Conservation (phyloP, 1,139 yeast species). For the Suhomyces wounanorum region DNA sequence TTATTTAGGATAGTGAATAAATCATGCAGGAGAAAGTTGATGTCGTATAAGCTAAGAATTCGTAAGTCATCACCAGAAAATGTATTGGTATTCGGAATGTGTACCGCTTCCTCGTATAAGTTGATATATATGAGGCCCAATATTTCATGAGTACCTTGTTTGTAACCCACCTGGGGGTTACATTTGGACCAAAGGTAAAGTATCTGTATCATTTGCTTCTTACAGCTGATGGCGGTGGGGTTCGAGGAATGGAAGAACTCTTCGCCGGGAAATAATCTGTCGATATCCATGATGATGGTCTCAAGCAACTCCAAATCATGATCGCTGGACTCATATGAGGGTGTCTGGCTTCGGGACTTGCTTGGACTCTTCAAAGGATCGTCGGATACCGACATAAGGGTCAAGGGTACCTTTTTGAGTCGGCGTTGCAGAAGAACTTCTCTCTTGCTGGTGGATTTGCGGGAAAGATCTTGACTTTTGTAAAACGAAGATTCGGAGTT, state of each 20-base stretch:
- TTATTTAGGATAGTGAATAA: slow-evolving; percentile 47
- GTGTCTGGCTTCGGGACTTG: slow-evolving; percentile 9
- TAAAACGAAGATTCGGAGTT: slow-evolving; percentile 35
- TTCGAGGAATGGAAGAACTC: slow-evolving; percentile 42
- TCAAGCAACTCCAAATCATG: slow-evolving; percentile 28
- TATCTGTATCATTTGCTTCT: slow-evolving; percentile 50
- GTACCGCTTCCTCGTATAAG: slow-evolving; percentile 43
- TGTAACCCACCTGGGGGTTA: slow-evolving; percentile 56
- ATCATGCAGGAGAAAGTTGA: slow-evolving; percentile 46
- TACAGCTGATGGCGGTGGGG: slow-evolving; percentile 26
- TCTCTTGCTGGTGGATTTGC: slow-evolving; percentile 7
- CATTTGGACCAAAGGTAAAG: slow-evolving; percentile 57
- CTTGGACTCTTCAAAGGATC: slow-evolving; percentile 14
- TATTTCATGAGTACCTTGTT: slow-evolving; percentile 72
- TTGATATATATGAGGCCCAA: slow-evolving; percentile 59
- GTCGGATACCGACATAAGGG: slow-evolving; percentile 9
- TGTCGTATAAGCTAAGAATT: slow-evolving; percentile 42
- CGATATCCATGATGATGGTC: slow-evolving; percentile 63
- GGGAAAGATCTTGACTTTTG: slow-evolving; percentile 18
- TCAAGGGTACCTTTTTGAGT: slow-evolving; percentile 7
- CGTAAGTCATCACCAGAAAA: slow-evolving; percentile 36
- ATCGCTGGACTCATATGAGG: slow-evolving; percentile 11
- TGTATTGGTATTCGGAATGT: slow-evolving; percentile 37
- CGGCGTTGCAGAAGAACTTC: slow-evolving; percentile 6
- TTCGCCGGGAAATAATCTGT: slow-evolving; percentile 64